Evolutionary conservation across 305 asterid genomes (phyloP), one percentile per base, ranked within the genome.

Genomic region (Rubia peregrina): DNA sequence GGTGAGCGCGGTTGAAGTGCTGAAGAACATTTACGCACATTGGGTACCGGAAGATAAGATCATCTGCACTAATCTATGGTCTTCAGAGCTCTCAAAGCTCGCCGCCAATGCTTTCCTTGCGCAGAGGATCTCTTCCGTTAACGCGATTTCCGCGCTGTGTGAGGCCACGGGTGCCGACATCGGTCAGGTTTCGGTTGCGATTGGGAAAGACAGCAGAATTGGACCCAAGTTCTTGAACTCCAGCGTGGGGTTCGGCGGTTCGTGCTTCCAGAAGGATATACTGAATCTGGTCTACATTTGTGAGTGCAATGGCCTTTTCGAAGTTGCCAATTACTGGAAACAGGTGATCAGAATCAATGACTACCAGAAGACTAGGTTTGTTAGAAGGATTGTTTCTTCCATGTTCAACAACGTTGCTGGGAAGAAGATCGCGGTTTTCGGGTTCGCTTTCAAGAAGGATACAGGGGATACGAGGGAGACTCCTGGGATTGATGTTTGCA

Each of bases 51-150:
- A 63, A 63, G 68, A 63, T 36, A 63, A 11, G 68, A 63, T 63
- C 68, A 63, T 63, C n/a, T 63, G 68, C 43, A 63, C 68, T 38
- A 63, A 63, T 40, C 68, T 63, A 4, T 63, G 68, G 68, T 63
- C 68, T 16, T 38, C 68, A 8, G 68, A 63, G 49, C 43, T 63
- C 8, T 63, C 68, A n/a, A 63, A 63, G 49, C 68, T 63, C 38
- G 68, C 68, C 3, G 68, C 68, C 21, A 63, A 63, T 63, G 68
- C 68, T 40, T 63, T 63, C 49, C 12, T 63, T 7, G 68, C 68
- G 12, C 68, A 63, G 14, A 63, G 67, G 44, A 62, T 62, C 42
- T 62, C 67, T 33, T 62, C 67, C 9, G 42, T 62, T 1, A 62
- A 62, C 42, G 67, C 67, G 19, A 16, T 62, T 13, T 62, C 67